A percentile compares a stretch with the other conserved stretches of the same genome.
phyloP scores from a whole-genome alignment of 371 early-diverging fungal species.

The Mucor irregularis region DNA sequence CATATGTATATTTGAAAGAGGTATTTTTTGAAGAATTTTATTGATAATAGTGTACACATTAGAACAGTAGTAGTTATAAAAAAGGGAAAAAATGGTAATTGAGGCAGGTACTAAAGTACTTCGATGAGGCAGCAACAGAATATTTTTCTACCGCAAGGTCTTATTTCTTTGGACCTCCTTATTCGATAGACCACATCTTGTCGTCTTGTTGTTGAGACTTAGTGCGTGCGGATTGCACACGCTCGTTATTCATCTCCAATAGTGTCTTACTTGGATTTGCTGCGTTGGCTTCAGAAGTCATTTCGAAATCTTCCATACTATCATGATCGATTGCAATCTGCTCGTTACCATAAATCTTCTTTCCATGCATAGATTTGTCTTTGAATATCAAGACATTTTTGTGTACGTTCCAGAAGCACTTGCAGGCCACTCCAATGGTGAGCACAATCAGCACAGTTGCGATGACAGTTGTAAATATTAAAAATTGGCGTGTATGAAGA shows the following conservation, averaged over 20 bases:
- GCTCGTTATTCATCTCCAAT: background rate
- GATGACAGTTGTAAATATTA: slow-evolving; percentile 47
- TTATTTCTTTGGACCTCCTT: too few species aligned
- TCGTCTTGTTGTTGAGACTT: background rate
- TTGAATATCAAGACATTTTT: slow-evolving; percentile 29
- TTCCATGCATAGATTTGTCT: slow-evolving; percentile 14
- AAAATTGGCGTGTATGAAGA: slow-evolving; percentile 44
- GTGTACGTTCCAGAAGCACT: slow-evolving; percentile 28
- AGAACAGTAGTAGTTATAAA: too few species aligned
- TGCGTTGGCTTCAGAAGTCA: background rate
- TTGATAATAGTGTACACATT: too few species aligned
- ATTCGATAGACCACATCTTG: slow-evolving; percentile 37
- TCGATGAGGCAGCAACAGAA: too few species aligned
- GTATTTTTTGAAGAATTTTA: too few species aligned
- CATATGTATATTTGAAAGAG: too few species aligned
- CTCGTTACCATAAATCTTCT: slow-evolving; percentile 7
- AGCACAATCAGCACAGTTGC: slow-evolving; percentile 24
- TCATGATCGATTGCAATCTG: slow-evolving; percentile 30
- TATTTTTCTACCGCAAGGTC: too few species aligned
- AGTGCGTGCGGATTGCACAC: background rate
- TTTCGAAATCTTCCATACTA: slow-evolving; percentile 21
- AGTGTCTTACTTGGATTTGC: slow-evolving; percentile 9
- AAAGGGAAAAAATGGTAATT: too few species aligned
- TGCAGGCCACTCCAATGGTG: slow-evolving; percentile 26
- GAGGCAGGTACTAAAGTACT: too few species aligned